Conservation (phyloP, 345 rosid genomes). For the Citrus sinensis region DNA sequence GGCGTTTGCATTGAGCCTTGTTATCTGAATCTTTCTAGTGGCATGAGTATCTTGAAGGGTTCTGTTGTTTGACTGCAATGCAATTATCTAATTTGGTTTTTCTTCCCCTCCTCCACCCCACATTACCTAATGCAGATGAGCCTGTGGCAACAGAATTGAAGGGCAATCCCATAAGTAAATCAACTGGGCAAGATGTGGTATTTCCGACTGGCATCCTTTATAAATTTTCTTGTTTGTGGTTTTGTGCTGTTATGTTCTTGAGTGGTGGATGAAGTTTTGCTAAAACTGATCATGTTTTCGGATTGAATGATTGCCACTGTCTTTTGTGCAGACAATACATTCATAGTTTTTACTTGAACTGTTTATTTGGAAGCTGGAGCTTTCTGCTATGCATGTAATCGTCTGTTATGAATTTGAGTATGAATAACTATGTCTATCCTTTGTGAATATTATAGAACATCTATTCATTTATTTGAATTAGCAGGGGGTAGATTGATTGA, state of each 20-base stretch:
- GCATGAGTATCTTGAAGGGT: not conserved
- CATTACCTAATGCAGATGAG: constrained; percentile 23
- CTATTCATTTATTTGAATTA: not conserved
- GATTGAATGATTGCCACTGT: not conserved
- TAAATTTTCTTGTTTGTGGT: not conserved
- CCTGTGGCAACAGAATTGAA: constrained; percentile 18
- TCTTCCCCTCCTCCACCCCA: too few species aligned
- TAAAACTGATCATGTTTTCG: not conserved
- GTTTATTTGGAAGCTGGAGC: not conserved
- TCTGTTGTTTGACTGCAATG: not conserved
- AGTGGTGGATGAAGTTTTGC: not conserved
- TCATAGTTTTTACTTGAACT: not conserved
- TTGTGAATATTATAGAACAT: not conserved
- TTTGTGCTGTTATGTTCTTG: not conserved
- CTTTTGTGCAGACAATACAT: not conserved
- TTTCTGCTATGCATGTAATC: not conserved
- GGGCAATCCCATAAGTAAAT: constrained; percentile 18
- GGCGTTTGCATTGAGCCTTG: not conserved
- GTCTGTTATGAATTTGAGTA: not conserved
- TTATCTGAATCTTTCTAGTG: not conserved
- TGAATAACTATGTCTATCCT: not conserved
- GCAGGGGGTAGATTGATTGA: too few species aligned
- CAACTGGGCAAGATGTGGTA: constrained; percentile 31
- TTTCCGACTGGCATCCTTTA: not conserved
- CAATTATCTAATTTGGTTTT: not conserved